These are phyloP conservation scores for Penicillium frequentans DNA, from an alignment of 2,329 filamentous ascomycete genomes.

Conservation along the genomic window DNA sequence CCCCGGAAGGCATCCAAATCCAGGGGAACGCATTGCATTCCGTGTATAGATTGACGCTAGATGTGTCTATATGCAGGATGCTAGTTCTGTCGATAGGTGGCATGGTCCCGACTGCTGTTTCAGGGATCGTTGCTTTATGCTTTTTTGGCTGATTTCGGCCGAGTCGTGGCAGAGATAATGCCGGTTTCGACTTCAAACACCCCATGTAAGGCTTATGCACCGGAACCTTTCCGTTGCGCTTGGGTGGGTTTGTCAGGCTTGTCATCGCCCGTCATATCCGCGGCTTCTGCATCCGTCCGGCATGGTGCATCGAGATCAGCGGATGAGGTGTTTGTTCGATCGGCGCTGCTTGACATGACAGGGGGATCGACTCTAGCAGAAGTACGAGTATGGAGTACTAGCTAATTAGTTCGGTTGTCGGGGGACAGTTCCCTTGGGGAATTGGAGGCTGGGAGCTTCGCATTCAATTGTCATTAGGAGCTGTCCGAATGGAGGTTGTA, in stretches of 20 bases:
- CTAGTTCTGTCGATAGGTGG: slow-evolving; percentile 2
- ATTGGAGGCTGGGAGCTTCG: not conserved
- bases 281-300: not conserved
- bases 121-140: not conserved
- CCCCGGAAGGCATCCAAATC: not conserved
- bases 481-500: not conserved
- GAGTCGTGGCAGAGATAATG: not conserved
- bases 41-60: not conserved
- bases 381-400: too few relatives aligned
- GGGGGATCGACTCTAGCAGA: not conserved
- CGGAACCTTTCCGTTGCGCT: slow-evolving; percentile 3
- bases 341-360: not conserved
- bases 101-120: not conserved
- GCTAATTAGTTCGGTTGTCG: not conserved
- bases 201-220: slow-evolving; percentile 1
- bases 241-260: not conserved
- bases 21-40: not conserved
- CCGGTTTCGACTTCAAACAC: not conserved
- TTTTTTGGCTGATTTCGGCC: not conserved
- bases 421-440: not conserved
- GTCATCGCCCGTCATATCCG: not conserved
- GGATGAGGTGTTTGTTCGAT: not conserved
- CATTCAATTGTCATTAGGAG: not conserved
- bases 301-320: not conserved
- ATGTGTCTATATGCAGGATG: not conserved